Conservation (phyloP, 2,329 filamentous ascomycete genomes). For the Colletotrichum sp. region DNA sequence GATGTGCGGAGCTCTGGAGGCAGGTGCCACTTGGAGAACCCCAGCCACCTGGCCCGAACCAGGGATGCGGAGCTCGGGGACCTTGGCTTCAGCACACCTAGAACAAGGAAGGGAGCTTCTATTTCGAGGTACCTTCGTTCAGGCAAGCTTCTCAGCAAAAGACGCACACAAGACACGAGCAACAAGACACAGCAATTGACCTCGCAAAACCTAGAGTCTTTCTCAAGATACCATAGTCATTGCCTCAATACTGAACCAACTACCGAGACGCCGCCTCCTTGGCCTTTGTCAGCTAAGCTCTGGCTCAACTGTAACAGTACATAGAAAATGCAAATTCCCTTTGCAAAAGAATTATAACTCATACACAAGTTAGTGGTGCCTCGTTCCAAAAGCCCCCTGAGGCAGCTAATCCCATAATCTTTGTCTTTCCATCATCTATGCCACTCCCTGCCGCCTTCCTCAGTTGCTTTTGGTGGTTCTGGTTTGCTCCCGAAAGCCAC, state of each 20-base stretch:
- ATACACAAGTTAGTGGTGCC: conserved; percentile 14
- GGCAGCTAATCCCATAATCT: conserved; percentile 1
- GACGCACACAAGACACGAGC: neutral
- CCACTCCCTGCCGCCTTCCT: neutral
- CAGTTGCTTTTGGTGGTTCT: conserved; percentile 12
- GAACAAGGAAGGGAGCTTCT: neutral
- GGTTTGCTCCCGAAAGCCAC: conserved; percentile 9
- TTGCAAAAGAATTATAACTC: conserved; percentile 21
- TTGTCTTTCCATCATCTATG: conserved; percentile 11
- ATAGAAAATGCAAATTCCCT: conserved; percentile 22
- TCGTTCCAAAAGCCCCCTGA: conserved; percentile 1
- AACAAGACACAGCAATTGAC: neutral
- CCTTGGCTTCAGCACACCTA: neutral
- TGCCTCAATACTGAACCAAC: conserved; percentile 10
- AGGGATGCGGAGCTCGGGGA: neutral
- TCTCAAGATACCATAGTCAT: conserved; percentile 9
- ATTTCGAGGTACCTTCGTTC: neutral
- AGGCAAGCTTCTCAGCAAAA: neutral
- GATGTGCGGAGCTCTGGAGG: neutral
- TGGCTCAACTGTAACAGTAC: conserved; percentile 20
- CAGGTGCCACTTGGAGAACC: conserved; percentile 1
- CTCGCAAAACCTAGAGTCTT: neutral
- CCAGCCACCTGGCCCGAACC: conserved; percentile 1
- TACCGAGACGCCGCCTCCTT: conserved; percentile 7
- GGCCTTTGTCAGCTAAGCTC: conserved; percentile 2